Base-by-base conservation (phyloP, 805 yeast genomes). In the Candida tibetensis region DNA sequence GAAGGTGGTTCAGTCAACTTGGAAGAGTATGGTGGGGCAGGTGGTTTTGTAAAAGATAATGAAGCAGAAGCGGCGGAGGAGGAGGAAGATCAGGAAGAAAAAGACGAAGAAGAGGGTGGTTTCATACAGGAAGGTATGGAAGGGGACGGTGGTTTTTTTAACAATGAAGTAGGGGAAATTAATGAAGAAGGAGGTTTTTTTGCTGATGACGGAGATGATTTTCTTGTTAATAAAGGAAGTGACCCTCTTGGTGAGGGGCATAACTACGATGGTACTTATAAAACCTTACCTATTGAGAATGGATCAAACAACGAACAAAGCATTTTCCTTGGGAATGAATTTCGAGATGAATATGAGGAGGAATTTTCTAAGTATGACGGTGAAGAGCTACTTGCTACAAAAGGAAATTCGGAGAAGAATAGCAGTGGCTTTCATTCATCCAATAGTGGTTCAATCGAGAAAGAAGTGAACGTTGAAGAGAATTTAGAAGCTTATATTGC, bases 61-160 rank as follows among this genome's bases (percentile, higher is more conserved):
- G 31, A 25, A 10, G 21, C 14, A 34, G 36, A 28, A 7, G 18
- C n/a, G 16, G 31, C 32, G 5, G 32, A 29, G 19, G 44, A 28
- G 12, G 36, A 15, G 18, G 44, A 36, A 16, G 28, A 21, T 8
- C 38, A 29, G 5, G 29, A 28, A 17, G 47, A 17, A 10, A 39
- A 30, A 10, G 39, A 22, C 8, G 35, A 17, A 13, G 31, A 35
- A 5, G 46, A 30, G 3, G 44, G 42, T 4, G 42, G 44, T 4
- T 45, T 40, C 19, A 32, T 36, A 6, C 30, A 8, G 17, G 40
- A 33, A 25, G 28, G 26, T 21, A 52, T 42, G 17, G 51, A 42
- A 15, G 49, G 37, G 16, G 34, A 13, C 7, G 52, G 57, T 10
- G 61, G 55, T 17, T 53, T 46, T 40, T 27, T 48, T 7, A 21